Base-by-base conservation (phyloP, 2,329 filamentous ascomycete species). In the Dothideomycetes sp. region DNA sequence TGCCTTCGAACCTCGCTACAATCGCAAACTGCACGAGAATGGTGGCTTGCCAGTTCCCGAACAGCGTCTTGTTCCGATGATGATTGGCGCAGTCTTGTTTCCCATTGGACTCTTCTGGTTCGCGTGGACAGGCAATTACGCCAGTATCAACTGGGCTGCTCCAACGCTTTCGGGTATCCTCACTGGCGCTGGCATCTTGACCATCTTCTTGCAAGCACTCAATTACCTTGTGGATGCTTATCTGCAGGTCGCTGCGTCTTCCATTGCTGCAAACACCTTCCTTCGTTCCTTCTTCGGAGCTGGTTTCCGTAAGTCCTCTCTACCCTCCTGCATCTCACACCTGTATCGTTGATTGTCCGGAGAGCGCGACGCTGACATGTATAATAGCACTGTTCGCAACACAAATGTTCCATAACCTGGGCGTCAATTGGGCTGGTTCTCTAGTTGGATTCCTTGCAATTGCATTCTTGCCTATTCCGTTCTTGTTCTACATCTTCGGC, bases 101-200 rank as follows among this genome's bases (percentile, higher is more conserved):
- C 64, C 66, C 0, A 50, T 52, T 31, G 65, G 66, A 29, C 51
- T 70, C 4, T 69, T 69, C 47, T 66, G 63, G 61, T 69, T 68
- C 43, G 65, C 59, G 11, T 71, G 68, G 68, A 61, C 53, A 5
- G 62, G 61, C 1, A 57, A 54, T 27, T 27, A 27, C 12, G 7
- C 22, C 22, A 27, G 22, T 27, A 27, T 27, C 22, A 27, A 27
- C 12, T 27, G 22, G 22, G 12, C 12, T 12, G 7, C 22, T 27
- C 22, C 22, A 27, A 27, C 22, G 12, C 22, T 27, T 27, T 27
- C 22, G 22, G 22, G 22, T 27, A 27, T 27, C 12, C 22, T 27
- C 7, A 27, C 22, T 27, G 22, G 22, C 12, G 22, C 22, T 27
- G 22, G 22, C 7, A 27, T 27, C 12, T 27, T 27, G 22, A 27